phyloP scores from a whole-genome alignment of 108 stramenopile genomes.

The Cyclotella distinguenda region DNA sequence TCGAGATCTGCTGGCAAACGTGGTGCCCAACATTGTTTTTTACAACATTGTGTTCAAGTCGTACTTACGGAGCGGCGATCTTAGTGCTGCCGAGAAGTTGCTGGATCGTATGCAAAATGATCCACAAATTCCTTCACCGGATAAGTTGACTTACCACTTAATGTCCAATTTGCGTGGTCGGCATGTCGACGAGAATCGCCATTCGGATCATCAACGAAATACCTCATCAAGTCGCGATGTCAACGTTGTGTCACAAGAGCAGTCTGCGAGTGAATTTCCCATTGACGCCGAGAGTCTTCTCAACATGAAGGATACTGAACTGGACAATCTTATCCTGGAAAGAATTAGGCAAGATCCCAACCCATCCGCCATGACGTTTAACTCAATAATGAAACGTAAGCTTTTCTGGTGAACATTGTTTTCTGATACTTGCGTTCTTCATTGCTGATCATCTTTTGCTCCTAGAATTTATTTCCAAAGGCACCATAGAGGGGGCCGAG shows the following conservation, averaged over 20 bases:
- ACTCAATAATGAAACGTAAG: constrained; percentile 39
- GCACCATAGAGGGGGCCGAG: constrained; percentile 38
- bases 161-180: constrained; percentile 13
- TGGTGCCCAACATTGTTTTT: constrained; percentile 35
- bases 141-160: constrained; percentile 19
- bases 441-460: too few relatives aligned
- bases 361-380: constrained; percentile 23
- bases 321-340: constrained; percentile 29
- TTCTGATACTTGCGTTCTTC: too few relatives aligned
- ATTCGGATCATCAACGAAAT: too few relatives aligned
- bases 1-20: constrained; percentile 28
- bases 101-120: constrained; percentile 30
- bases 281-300: neutral
- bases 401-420: neutral
- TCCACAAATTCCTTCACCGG: constrained; percentile 21
- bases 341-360: constrained; percentile 8
- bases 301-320: constrained; percentile 5
- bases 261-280: neutral
- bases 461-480: too few relatives aligned
- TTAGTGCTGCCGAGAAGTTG: constrained; percentile 13
- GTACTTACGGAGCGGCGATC: constrained; percentile 19
- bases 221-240: too few relatives aligned
- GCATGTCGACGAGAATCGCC: neutral
- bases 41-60: constrained; percentile 34
- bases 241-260: too few relatives aligned